These are phyloP conservation scores for Leavenworthia alabamica DNA, from an alignment of 345 rosid species.

Conservation along the genomic window DNA sequence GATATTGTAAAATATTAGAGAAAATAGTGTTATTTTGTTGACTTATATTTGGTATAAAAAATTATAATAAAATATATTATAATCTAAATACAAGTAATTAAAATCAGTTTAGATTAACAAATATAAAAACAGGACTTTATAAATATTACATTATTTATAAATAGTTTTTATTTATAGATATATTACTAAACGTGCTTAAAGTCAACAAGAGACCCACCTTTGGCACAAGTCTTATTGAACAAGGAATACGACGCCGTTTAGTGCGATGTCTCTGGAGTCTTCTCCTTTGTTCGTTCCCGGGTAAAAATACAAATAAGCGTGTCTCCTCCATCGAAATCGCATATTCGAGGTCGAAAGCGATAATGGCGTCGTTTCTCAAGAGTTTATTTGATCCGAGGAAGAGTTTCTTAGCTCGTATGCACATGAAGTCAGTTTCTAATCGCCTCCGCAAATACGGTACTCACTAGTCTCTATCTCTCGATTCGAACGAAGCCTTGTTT, in stretches of 20 bases:
- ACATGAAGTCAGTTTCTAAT: slow-evolving; percentile 57
- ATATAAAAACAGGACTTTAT: background rate
- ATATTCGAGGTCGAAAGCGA: background rate
- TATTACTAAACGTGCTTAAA: background rate
- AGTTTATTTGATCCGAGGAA: slow-evolving; percentile 57
- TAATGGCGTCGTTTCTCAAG: slow-evolving; percentile 47
- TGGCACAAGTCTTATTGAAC: too few species aligned
- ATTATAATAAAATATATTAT: too few species aligned
- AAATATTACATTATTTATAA: too few species aligned
- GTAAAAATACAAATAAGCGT: background rate
- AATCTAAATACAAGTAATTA: too few species aligned
- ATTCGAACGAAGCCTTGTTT: slow-evolving; percentile 28
- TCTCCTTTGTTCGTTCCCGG: slow-evolving; percentile 11
- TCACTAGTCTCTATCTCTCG: slow-evolving; percentile 1
- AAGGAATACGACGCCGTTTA: background rate
- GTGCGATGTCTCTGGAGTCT: background rate
- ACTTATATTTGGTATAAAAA: too few species aligned
- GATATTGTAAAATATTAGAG: too few species aligned
- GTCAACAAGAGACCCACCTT: background rate
- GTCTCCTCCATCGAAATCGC: background rate
- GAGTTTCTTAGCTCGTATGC: slow-evolving; percentile 64
- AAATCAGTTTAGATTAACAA: background rate
- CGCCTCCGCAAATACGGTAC: slow-evolving; percentile 74
- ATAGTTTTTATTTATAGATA: background rate
- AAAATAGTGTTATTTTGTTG: too few species aligned